phyloP scores from a whole-genome alignment of 2,329 filamentous ascomycete species.

The Cladosporium sp. region DNA sequence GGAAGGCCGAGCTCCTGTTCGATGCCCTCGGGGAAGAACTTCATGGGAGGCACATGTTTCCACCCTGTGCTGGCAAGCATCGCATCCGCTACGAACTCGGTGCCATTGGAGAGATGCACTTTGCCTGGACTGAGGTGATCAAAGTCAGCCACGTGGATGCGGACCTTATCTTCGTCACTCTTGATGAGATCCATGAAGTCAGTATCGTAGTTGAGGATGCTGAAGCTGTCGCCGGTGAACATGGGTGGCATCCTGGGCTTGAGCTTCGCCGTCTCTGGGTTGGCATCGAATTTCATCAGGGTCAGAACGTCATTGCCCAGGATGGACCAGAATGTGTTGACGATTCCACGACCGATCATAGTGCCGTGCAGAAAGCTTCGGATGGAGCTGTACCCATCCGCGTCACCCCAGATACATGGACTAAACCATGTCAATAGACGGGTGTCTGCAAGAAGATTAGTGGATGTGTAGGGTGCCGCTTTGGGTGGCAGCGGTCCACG shows the following conservation, averaged over 20 bases:
- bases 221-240: slow-evolving; percentile 53
- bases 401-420: slow-evolving; percentile 66
- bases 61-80: slow-evolving; percentile 56
- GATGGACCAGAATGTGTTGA: slow-evolving; percentile 53
- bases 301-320: slow-evolving; percentile 51
- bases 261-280: slow-evolving; percentile 38
- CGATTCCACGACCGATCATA: slow-evolving; percentile 51
- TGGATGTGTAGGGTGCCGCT: not conserved
- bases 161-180: slow-evolving; percentile 47
- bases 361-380: slow-evolving; percentile 56
- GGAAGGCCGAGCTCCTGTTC: slow-evolving; percentile 8
- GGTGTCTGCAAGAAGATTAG: not conserved
- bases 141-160: slow-evolving; percentile 53
- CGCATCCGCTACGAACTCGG: slow-evolving; percentile 43
- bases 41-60: slow-evolving; percentile 46
- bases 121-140: slow-evolving; percentile 40
- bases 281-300: slow-evolving; percentile 42
- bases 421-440: slow-evolving; percentile 61
- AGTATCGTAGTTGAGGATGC: slow-evolving; percentile 55
- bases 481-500: not conserved
- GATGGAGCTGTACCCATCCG: slow-evolving; percentile 54
- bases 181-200: slow-evolving; percentile 55
- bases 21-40: slow-evolving; percentile 33
- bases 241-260: slow-evolving; percentile 39
- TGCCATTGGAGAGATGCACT: slow-evolving; percentile 47